phyloP scores from a whole-genome alignment of 768 basidiomycete genomes.

The Pisolithus tinctorius region DNA sequence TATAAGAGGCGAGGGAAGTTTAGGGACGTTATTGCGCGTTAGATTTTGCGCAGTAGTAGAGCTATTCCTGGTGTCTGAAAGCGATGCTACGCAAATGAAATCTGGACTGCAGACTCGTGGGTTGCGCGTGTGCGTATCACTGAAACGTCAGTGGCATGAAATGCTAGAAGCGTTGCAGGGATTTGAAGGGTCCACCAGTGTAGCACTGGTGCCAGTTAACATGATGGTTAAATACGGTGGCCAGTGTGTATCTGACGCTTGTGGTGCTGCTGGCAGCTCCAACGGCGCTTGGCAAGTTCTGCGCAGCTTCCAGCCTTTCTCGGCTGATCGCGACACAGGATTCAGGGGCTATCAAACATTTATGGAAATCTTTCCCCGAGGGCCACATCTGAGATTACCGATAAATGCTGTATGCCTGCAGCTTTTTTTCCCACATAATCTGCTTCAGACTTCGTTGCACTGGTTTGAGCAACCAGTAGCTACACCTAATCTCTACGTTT shows the following conservation, averaged over 20 bases:
- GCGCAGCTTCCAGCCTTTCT: no score
- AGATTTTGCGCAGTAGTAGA: no score
- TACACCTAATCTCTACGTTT: no score
- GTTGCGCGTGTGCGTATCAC: constrained; percentile 10
- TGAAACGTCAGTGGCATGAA: not conserved
- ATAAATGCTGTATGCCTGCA: no score
- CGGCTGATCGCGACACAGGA: not conserved
- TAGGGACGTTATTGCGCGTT: no score
- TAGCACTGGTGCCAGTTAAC: not conserved
- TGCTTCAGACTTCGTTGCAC: no score
- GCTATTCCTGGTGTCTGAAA: not conserved
- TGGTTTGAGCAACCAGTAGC: constrained; percentile 2
- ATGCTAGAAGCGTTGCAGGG: no score
- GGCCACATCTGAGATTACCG: no score
- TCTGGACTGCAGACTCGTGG: constrained; percentile 11
- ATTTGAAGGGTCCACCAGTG: no score
- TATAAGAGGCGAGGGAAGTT: no score
- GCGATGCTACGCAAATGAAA: constrained; percentile 8
- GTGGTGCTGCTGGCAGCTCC: not conserved
- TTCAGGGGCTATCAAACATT: not conserved
- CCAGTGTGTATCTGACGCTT: not conserved
- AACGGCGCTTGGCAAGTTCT: not conserved
- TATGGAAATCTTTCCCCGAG: constrained; percentile 4
- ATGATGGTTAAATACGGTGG: not conserved
- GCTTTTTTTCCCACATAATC: no score